A percentile compares a stretch with the other conserved stretches of the same genome.
Conservation (phyloP, 2,329 filamentous ascomycete species). For the Aspergillus cejpii region DNA sequence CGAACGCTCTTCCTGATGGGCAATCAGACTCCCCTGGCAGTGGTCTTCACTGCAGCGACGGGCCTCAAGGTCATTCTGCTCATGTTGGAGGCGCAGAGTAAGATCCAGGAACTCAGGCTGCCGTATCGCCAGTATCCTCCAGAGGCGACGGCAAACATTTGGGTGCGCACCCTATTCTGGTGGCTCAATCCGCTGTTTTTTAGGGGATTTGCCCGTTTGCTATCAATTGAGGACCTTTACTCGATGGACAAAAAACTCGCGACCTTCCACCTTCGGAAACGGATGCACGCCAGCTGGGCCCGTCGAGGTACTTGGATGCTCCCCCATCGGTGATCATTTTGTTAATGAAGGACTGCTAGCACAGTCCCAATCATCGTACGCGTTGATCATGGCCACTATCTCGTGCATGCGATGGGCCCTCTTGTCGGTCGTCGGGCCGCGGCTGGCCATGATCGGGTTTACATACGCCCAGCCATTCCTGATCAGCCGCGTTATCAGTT, state of each 20-base stretch:
- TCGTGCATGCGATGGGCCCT: neutral
- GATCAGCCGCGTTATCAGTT: constrained; percentile 20
- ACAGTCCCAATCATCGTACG: too few relatives aligned
- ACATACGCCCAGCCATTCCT: constrained; percentile 30
- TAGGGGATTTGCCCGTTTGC: neutral
- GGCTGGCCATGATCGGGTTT: constrained; percentile 13
- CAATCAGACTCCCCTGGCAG: neutral
- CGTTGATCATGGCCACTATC: too few relatives aligned
- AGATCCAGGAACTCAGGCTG: neutral
- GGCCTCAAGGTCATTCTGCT: neutral
- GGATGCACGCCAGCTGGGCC: too few relatives aligned
- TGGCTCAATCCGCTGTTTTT: neutral
- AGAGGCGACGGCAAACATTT: neutral
- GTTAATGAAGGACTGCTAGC: too few relatives aligned
- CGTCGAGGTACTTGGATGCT: too few relatives aligned
- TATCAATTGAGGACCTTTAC: neutral
- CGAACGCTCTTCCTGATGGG: neutral
- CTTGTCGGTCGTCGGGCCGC: constrained; percentile 20
- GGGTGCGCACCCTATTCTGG: neutral
- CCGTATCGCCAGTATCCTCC: neutral
- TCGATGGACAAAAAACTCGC: neutral
- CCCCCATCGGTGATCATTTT: too few relatives aligned
- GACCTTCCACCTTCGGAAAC: too few relatives aligned
- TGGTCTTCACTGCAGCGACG: neutral
- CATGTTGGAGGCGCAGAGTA: neutral